Percentiles rank a stretch among this genome's conserved stretches.
phyloP scores from a whole-genome alignment of 2,329 filamentous ascomycete species.

The Magnaporthiopsis poae region DNA sequence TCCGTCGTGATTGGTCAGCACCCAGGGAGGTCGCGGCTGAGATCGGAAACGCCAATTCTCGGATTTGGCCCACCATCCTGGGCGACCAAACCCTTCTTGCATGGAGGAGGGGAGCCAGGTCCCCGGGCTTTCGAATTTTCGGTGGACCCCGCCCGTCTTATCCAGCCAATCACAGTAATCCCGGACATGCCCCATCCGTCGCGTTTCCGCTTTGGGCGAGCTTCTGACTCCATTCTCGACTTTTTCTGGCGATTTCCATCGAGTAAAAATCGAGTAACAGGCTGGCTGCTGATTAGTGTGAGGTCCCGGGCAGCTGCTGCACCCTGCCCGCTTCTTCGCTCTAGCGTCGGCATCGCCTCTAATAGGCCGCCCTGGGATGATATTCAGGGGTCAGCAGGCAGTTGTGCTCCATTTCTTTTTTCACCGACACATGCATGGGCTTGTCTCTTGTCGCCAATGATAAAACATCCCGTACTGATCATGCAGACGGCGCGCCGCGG shows the following conservation, averaged over 20 bases:
- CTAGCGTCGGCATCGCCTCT: too few relatives aligned
- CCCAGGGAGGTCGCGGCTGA: neutral
- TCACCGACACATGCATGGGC: neutral
- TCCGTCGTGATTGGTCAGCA: neutral
- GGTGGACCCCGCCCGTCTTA: neutral
- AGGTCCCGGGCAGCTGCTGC: too few relatives aligned
- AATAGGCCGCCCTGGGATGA: too few relatives aligned
- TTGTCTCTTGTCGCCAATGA: neutral
- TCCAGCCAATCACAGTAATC: slow-evolving; percentile 1
- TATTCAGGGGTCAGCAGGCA: neutral
- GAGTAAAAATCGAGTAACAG: slow-evolving; percentile 28
- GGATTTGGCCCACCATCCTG: too few relatives aligned
- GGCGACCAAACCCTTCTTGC: too few relatives aligned
- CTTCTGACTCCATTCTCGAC: neutral
- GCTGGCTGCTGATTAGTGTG: neutral
- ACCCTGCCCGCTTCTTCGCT: too few relatives aligned
- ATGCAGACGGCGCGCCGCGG: neutral
- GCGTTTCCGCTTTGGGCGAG: slow-evolving; percentile 7
- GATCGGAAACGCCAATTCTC: neutral
- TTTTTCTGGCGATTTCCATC: slow-evolving; percentile 27
- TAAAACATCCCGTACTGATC: too few relatives aligned
- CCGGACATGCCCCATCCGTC: neutral
- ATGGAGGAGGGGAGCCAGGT: too few relatives aligned
- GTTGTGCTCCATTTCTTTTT: neutral
- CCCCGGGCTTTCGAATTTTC: too few relatives aligned